Percentiles rank a stretch among this genome's conserved stretches.
These are phyloP conservation scores for Ophiostoma australiae DNA, from an alignment of 2,329 filamentous ascomycete species.

Conservation along the genomic window DNA sequence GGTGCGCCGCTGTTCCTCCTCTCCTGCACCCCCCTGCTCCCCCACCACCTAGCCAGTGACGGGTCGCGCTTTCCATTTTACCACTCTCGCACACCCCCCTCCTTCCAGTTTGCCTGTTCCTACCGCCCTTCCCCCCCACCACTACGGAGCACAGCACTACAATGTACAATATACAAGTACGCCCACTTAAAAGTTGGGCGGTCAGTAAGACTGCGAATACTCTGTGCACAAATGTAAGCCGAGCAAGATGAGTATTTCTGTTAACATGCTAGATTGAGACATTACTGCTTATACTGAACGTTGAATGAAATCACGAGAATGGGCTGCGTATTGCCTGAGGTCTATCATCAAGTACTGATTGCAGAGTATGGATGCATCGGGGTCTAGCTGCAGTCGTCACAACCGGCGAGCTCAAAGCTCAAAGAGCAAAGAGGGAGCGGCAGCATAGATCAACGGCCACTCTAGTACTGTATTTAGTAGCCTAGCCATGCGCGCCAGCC, in stretches of 20 bases:
- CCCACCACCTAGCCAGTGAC: constrained; percentile 19
- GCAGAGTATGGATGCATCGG: background rate
- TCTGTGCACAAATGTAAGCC: background rate
- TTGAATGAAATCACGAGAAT: background rate
- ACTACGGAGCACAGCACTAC: background rate
- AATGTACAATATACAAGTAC: background rate
- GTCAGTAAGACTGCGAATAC: background rate
- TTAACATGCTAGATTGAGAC: no score
- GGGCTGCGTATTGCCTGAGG: background rate
- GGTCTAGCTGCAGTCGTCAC: background rate
- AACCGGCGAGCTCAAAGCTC: background rate
- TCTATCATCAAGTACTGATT: no score
- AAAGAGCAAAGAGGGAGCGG: background rate
- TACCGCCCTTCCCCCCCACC: constrained; percentile 21
- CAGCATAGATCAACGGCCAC: background rate
- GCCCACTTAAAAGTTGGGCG: background rate
- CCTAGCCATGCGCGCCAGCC: background rate
- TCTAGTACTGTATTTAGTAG: no score
- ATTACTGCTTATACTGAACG: background rate
- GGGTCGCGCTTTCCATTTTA: constrained; percentile 20
- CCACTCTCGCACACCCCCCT: constrained; percentile 21
- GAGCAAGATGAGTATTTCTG: no score
- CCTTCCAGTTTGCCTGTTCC: background rate
- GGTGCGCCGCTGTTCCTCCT: background rate
- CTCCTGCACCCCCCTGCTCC: constrained; percentile 4